Evolutionary conservation across 352 stramenopile species (phyloP).

Genomic region (Pythium phragmitis): DNA sequence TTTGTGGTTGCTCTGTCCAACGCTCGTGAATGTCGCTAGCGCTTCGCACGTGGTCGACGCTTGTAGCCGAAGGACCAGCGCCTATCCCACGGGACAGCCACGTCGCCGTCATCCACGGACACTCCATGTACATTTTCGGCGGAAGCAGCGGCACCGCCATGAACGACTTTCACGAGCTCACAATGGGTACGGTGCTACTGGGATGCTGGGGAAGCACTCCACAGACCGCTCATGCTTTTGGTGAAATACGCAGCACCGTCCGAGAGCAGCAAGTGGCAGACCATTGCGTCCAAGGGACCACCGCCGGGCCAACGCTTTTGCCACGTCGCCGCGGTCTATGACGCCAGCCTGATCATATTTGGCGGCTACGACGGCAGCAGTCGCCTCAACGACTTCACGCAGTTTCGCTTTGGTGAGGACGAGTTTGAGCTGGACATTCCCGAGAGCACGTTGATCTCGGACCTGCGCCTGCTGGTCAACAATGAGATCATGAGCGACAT

Average conservation of each 20-base stretch:
- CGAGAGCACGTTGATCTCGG: constrained; percentile 74
- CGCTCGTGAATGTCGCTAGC: constrained; percentile 27
- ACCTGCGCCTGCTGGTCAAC: constrained; percentile 78
- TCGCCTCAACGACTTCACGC: constrained; percentile 95
- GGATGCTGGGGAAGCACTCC: too few species aligned
- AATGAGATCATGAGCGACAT: constrained; percentile 88
- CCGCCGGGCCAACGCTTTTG: constrained; percentile 95
- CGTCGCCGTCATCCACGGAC: constrained; percentile 91
- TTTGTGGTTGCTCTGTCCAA: not conserved
- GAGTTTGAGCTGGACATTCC: constrained; percentile 84
- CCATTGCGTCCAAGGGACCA: constrained; percentile 75
- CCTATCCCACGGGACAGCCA: constrained; percentile 97
- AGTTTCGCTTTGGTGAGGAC: constrained; percentile 85
- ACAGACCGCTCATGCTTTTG: too few species aligned
- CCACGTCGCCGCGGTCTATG: constrained; percentile 93
- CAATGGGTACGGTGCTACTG: constrained; percentile 41
- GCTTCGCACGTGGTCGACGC: constrained; percentile 84
- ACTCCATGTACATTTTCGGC: constrained; percentile 96
- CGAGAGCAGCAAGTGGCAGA: constrained; percentile 72
- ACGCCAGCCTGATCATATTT: constrained; percentile 93
- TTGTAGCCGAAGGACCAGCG: constrained; percentile 87
- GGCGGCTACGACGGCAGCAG: constrained; percentile 95
- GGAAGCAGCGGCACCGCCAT: constrained; percentile 95
- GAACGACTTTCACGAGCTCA: constrained; percentile 98
- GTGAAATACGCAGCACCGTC: constrained; percentile 8